phyloP scores from a whole-genome alignment of 352 stramenopile species.

The Phytophthora citrophthora region DNA sequence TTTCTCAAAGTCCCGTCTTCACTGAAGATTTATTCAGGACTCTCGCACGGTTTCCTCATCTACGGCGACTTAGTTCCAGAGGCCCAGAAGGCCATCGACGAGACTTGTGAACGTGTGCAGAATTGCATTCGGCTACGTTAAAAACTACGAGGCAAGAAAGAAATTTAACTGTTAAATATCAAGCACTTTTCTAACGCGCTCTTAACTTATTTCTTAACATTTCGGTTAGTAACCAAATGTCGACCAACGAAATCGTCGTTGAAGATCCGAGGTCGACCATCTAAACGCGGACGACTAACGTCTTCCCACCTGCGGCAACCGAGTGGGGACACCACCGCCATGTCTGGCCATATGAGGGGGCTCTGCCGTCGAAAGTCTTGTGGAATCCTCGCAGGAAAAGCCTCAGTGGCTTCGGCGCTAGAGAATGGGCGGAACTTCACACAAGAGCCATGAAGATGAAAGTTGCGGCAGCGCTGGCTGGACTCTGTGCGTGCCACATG shows the following conservation, averaged over 20 bases:
- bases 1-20: slow-evolving; percentile 77
- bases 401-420: not conserved
- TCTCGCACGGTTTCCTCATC: slow-evolving; percentile 90
- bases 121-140: slow-evolving; percentile 54
- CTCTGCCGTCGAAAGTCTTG: not conserved
- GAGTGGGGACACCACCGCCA: not conserved
- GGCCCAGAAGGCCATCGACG: slow-evolving; percentile 81
- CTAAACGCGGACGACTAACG: not conserved
- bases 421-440: not conserved
- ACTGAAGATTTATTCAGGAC: slow-evolving; percentile 86
- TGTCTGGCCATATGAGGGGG: not conserved
- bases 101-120: slow-evolving; percentile 81
- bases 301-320: not conserved
- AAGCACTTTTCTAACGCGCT: no score
- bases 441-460: not conserved
- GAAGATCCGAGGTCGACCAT: not conserved
- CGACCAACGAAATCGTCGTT: no score
- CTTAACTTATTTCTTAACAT: not conserved
- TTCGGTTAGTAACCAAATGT: not conserved
- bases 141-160: not conserved
- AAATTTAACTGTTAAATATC: no score
- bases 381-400: not conserved
- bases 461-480: not conserved
- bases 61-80: slow-evolving; percentile 85
- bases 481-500: slow-evolving; percentile 1